Base-by-base conservation (phyloP, 2,329 filamentous ascomycete species). In the Lomentospora prolificans region DNA sequence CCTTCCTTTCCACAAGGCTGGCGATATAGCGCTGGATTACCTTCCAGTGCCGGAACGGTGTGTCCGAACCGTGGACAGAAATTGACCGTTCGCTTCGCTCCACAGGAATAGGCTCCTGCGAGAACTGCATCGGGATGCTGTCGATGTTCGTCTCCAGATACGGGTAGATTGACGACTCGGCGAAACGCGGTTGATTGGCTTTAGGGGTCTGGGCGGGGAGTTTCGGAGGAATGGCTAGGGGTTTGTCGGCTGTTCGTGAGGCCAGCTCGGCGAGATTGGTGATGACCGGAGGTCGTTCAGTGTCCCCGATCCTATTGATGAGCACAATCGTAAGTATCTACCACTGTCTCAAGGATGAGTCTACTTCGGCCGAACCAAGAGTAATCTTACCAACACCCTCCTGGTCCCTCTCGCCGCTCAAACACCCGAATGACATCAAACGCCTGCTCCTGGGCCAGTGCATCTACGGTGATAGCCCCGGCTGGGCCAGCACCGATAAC, bases 401-500 rank as follows among this genome's bases (percentile, higher is more conserved):
- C 82, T 1, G 80, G 71, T 12, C 72, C 73, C 58, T 82, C 78
- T 53, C 80, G 75, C 31, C 82, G 71, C 63, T 86, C 82, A 63
- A 85, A 86, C 0, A 85, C 79, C 5, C 79, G 73, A 54, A 85
- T 80, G 2, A 71, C 65, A 57, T 84, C 76, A 61, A 85, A 85
- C 0, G 69, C 63, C 59, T 80, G 72, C 63, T 86, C 82, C 62
- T 80, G 74, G 25, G 73, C 74, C 28, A 85, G 66, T 3, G 82
- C 81, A 69, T 85, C 80, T 2, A 82, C 74, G 0, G 80, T 67
- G 57, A 84, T 84, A 8, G 78, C 77, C 7, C 87, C 87, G 58
- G 79, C 79, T 1, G 87, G 84, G 0, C 87, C 87, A 10, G 84
- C 86, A n/a, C 87, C 87, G 58, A 90, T 82, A 46, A 90, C 77